Evolutionary conservation across 2,329 filamentous ascomycete genomes (phyloP), one percentile per base, ranked within the genome.

Genomic region (Neofusicoccum laricinum): DNA sequence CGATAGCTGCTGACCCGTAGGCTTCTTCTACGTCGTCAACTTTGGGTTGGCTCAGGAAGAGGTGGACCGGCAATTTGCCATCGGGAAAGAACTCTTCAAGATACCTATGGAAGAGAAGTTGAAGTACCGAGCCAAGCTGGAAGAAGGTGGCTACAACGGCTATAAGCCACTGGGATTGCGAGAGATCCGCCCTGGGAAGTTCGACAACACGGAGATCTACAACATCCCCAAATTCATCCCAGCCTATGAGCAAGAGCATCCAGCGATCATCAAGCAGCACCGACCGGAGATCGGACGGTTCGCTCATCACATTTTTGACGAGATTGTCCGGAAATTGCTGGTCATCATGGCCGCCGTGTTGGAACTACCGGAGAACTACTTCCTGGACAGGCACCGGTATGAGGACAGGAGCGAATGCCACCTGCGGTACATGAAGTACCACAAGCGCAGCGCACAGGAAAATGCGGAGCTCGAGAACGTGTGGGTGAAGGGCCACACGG

Each of bases 21-120:
- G 55, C 2, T 86, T 88, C 75, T 88, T 88, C 75, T 88, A 88
- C 66, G 82, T 88, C 25, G 83, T 82, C 65, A 86, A 73, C 73
- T 88, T 85, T 66, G 86, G 86, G 21, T 78, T 89, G 14, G 77
- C 75, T 0, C 85, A 88, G 71, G 84, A 87, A 55, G 78, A 86
- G 70, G 80, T 89, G 1, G 82, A 88, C 66, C 78, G 79, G 4
- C 86, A 89, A 67, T 88, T 88, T 66, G 84, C 86, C 12, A 80
- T 89, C 2, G 86, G 82, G 1, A 84, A 85, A 64, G 78, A 84
- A 36, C 81, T 88, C 66, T 88, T 88, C 69, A 71, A 81, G 4
- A 76, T 88, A 0, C 79, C 85, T 0, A 77, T 80, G 0, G 82
- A 85, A 8, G 85, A 89, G 69, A 89, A 88, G 69, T 78, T 84